Evolutionary conservation across 192 early-diverging fungal species (phyloP).

Genomic region (Paraglomus occultum): DNA sequence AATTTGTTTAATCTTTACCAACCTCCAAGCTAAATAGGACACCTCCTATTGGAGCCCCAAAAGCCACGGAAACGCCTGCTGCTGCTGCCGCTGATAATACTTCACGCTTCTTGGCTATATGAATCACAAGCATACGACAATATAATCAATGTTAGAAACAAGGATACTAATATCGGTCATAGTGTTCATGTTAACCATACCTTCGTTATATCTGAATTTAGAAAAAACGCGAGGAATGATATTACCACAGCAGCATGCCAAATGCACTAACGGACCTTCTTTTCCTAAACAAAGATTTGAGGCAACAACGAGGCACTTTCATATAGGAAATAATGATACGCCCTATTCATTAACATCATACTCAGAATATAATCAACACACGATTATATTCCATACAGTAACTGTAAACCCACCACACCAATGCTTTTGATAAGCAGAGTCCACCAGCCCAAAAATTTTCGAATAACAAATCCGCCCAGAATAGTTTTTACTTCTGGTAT

Average conservation of each 20-base stretch:
- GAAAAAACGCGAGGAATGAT: conserved; percentile 81
- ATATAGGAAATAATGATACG: not conserved
- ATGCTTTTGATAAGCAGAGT: conserved; percentile 90
- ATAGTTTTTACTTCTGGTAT: conserved; percentile 96
- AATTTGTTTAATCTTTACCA: conserved; percentile 38
- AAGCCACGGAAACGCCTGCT: conserved; percentile 92
- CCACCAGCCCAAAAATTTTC: conserved; percentile 85
- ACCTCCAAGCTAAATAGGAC: conserved; percentile 89
- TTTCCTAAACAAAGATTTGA: conserved; percentile 86
- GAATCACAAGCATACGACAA: not conserved
- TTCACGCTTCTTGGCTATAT: conserved; percentile 82
- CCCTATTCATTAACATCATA: not conserved
- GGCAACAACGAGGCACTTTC: conserved; percentile 71
- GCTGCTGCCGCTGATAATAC: conserved; percentile 90
- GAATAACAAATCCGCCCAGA: conserved; percentile 91
- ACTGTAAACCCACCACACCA: conserved; percentile 63
- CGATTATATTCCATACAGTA: not conserved
- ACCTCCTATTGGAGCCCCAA: conserved; percentile 96
- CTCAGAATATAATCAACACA: conserved; percentile 7
- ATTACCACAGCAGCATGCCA: conserved; percentile 88
- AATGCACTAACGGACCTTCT: conserved; percentile 94
- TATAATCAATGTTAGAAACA: not conserved
- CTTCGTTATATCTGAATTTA: conserved; percentile 91
- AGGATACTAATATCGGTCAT: not conserved
- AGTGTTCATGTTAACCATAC: conserved; percentile 25